A percentile compares a stretch with the other conserved stretches of the same genome.
Conservation (phyloP, 169 alveolate genomes). For the Eimeria necatrix region DNA sequence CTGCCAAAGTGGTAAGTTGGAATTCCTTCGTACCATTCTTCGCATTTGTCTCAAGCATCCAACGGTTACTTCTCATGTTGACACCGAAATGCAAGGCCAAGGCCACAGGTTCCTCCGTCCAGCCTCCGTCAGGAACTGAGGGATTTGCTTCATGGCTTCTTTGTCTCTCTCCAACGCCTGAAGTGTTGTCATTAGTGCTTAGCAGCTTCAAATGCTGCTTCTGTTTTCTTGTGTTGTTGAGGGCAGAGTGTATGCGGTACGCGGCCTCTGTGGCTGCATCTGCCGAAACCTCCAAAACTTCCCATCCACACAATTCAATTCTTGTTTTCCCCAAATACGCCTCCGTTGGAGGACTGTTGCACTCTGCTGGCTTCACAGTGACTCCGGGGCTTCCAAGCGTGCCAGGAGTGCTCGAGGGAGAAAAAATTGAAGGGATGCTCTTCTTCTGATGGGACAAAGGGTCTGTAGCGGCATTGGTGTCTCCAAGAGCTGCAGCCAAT, state of each 20-base stretch:
- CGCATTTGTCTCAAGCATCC: conserved; percentile 29
- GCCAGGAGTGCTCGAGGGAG: not conserved
- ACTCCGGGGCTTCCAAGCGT: not conserved
- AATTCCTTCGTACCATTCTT: conserved; percentile 10
- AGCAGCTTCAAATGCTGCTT: not conserved
- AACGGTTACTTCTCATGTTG: conserved; percentile 17
- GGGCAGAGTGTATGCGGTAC: conserved; percentile 24
- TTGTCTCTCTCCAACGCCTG: not conserved
- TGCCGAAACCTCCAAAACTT: conserved; percentile 35
- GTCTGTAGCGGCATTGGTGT: not conserved
- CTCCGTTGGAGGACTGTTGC: not conserved
- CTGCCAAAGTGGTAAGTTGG: no score
- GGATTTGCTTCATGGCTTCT: not conserved
- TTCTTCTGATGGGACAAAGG: not conserved
- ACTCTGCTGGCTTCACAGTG: not conserved
- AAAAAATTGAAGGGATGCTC: not conserved
- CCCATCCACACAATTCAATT: conserved; percentile 50
- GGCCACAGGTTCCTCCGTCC: not conserved
- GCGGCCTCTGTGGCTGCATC: conserved; percentile 17
- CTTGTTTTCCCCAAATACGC: not conserved
- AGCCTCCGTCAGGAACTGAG: not conserved
- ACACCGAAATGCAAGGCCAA: conserved; percentile 57
- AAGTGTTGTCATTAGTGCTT: not conserved
- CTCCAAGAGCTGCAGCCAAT: conserved; percentile 19
- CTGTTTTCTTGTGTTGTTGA: not conserved